Evolutionary conservation across 495 filamentous ascomycete genomes (phyloP), one percentile per base, ranked within the genome.

Genomic region (Podospora sp.): DNA sequence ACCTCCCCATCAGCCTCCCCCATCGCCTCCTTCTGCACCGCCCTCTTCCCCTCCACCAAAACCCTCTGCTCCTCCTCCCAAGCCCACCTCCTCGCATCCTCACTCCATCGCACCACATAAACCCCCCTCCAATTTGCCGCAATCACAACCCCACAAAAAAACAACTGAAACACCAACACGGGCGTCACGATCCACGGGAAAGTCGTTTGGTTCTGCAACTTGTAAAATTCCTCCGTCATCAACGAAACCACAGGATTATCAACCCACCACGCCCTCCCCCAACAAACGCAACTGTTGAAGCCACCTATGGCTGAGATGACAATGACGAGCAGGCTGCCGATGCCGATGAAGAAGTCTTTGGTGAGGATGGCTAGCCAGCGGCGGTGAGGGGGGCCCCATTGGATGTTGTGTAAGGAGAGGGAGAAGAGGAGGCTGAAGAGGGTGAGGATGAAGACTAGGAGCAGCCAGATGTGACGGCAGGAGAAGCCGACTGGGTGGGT

Each of bases 391-490:
- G 25, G 18, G 57, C 9, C 18, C 16, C 29, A n/a, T 14, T 52
- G 20, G 6, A 40, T 14, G 26, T 7, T 33, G 29, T 60, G 25
- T 6, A 60, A 12, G 8, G 29, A 33, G 18, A 26, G 33, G 25
- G 57, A n/a, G 8, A 22, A 18, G 26, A 40, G 3, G 22, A 36
- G 16, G 29, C 57, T 60, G 57, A 20, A 2, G 16, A 60, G 3
- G 25, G 25, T 35, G 29, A 60, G 57, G 18, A 5, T 16, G 18
- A 33, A n/a, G 29, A 60, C 21, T 9, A 22, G 26, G 12, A 60
- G 25, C 25, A 60, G 57, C 57, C 57, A 60, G 57, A 60, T 40
- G 57, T 60, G 57, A 20, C 57, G 57, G 29, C 57, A 60, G 3
- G 22, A 14, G 57, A 60, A 60, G 21, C 57, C 57, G 25, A n/a